Percentiles rank a stretch among this genome's conserved stretches.
phyloP scores from a whole-genome alignment of 2,329 filamentous ascomycete species.

The Alternaria sp. region DNA sequence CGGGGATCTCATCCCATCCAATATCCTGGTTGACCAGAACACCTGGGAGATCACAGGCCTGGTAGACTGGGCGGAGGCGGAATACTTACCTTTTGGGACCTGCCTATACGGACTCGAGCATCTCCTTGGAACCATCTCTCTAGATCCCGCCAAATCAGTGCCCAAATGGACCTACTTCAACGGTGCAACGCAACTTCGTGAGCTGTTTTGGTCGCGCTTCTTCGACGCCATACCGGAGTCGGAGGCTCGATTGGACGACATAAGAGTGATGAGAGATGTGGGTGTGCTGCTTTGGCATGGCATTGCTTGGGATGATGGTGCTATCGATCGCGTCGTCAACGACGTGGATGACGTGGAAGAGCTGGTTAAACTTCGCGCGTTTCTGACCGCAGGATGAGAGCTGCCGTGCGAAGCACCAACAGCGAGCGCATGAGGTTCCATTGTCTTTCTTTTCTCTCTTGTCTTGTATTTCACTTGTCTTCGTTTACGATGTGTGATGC shows the following conservation, averaged over 20 bases:
- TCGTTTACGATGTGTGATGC: background rate
- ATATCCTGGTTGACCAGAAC: conserved; percentile 60
- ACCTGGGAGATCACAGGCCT: conserved; percentile 59
- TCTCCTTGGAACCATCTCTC: conserved; percentile 54
- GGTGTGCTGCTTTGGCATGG: conserved; percentile 69
- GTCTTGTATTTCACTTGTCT: background rate
- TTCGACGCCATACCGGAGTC: conserved; percentile 46
- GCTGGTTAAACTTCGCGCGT: conserved; percentile 58
- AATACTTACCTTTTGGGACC: conserved; percentile 65
- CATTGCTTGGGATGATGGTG: conserved; percentile 67
- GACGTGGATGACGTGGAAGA: conserved; percentile 59
- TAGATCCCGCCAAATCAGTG: too few species aligned
- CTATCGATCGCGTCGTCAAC: conserved; percentile 64
- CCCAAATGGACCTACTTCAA: conserved; percentile 51
- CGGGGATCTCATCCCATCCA: conserved; percentile 65
- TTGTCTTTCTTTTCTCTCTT: background rate
- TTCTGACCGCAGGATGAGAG: conserved; percentile 26
- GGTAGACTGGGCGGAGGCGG: conserved; percentile 70
- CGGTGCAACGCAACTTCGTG: conserved; percentile 53
- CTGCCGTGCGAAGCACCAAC: background rate
- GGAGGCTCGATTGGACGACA: conserved; percentile 37
- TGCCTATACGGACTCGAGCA: conserved; percentile 67
- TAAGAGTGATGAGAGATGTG: conserved; percentile 57
- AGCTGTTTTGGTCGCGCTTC: conserved; percentile 59
- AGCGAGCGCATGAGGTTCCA: background rate